phyloP scores from a whole-genome alignment of 345 rosid species.

The Iberis pinnata region DNA sequence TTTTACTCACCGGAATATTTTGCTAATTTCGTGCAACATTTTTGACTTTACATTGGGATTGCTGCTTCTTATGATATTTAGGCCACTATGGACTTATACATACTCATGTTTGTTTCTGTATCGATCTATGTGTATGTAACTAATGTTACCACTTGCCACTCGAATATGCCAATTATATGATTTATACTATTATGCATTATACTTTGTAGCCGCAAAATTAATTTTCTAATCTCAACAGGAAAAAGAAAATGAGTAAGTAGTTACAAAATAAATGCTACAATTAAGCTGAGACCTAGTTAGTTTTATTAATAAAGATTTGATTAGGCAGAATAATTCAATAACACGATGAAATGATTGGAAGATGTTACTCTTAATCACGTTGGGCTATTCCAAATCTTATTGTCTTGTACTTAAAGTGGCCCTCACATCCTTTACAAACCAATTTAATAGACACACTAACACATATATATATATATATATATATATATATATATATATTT shows the following conservation, averaged over 20 bases:
- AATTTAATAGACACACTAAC: conserved; percentile 24
- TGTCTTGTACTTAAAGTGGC: conserved; percentile 32
- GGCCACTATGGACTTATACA: conserved; percentile 3
- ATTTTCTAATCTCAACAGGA: not conserved
- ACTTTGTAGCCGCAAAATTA: not conserved
- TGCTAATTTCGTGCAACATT: conserved; percentile 31
- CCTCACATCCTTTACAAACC: conserved; percentile 30
- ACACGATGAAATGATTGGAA: conserved; percentile 31
- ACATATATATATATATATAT: conserved; percentile 11
- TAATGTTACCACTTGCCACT: conserved; percentile 22
- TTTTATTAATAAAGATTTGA: conserved; percentile 12
- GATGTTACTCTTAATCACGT: conserved; percentile 36
- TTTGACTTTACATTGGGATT: conserved; percentile 28
- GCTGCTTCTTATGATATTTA: conserved; percentile 14
- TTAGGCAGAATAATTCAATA: conserved; percentile 27
- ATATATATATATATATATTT: not conserved
- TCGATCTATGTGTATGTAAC: conserved; percentile 9
- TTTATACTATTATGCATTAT: too few species aligned
- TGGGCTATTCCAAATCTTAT: conserved; percentile 26
- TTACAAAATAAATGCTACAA: conserved; percentile 7
- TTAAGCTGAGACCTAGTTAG: not conserved
- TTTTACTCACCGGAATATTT: conserved; percentile 25
- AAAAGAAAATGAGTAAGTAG: conserved; percentile 3
- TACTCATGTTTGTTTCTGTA: conserved; percentile 4
- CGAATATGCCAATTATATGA: conserved; percentile 9